Evolutionary conservation across 1,284 basidiomycete genomes (phyloP).

Genomic region (Melanopsichium pennsylvanicum): DNA sequence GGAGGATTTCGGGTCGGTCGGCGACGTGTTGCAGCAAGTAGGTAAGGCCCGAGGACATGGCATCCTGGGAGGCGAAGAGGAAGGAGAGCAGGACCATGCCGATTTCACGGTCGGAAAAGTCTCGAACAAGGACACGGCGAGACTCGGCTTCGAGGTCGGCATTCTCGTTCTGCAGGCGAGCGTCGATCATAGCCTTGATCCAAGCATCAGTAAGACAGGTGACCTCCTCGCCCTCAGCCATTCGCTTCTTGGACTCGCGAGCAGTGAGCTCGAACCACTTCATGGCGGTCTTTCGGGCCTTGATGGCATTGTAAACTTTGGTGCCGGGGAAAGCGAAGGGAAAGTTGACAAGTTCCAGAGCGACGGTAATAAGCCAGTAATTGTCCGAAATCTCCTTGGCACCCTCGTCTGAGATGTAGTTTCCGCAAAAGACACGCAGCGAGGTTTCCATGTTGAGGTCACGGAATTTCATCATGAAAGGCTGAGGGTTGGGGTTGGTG

Average conservation of each 20-base stretch:
- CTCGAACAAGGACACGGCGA: conserved; percentile 70
- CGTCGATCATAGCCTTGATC: conserved; percentile 77
- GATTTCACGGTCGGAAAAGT: conserved; percentile 94
- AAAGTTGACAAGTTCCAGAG: conserved; percentile 98
- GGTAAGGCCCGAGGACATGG: conserved; percentile 83
- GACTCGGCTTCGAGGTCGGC: conserved; percentile 68
- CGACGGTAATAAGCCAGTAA: conserved; percentile 94
- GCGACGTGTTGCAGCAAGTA: conserved; percentile 96
- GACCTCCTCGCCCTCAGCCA: conserved; percentile 82
- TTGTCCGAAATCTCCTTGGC: conserved; percentile 84
- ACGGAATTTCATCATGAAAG: conserved; percentile 87
- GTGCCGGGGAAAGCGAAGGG: conserved; percentile 81
- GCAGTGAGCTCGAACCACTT: conserved; percentile 84
- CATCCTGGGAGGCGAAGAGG: conserved; percentile 97
- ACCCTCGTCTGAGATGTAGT: conserved; percentile 82
- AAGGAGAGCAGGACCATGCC: conserved; percentile 92
- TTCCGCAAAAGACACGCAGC: conserved; percentile 90
- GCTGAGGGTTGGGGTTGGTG: conserved; percentile 55
- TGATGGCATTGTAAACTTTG: conserved; percentile 92
- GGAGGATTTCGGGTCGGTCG: conserved; percentile 86
- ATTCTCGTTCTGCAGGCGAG: conserved; percentile 70
- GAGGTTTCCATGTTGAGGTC: conserved; percentile 98
- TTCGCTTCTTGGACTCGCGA: conserved; percentile 79
- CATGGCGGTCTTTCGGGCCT: conserved; percentile 88
- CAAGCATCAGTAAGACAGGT: conserved; percentile 93